Base-by-base conservation (phyloP, 2,329 filamentous ascomycete genomes). In the Ploettnerulaceae sp. region DNA sequence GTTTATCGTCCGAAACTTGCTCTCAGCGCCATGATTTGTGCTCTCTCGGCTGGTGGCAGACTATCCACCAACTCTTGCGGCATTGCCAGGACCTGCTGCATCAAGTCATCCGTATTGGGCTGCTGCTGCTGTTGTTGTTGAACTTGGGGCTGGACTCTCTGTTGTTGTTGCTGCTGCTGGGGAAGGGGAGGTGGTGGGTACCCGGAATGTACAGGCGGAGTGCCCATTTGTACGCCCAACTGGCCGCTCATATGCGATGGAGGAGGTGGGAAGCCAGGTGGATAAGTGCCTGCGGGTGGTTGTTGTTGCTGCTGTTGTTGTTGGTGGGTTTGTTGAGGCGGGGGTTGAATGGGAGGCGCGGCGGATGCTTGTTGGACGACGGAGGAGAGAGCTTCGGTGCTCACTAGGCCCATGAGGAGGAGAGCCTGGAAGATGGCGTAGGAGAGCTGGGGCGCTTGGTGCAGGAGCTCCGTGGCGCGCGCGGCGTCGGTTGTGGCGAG, bases 361-460 rank as follows among this genome's bases (percentile, higher is more conserved):
- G 68, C 65, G 4, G 72, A 49, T 6, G 61, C 57, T 8, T 50
- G 69, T 61, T 94, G 86, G 43, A 96, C 76, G 22, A 97, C 87
- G 4, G 85, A 83, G 53, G 84, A 79, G 45, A 97, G 82, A 3
- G 89, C 82, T 58, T 83, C 82, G 11, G 88, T 86, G 48, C 93
- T 91, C 46, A 97, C 89, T 7, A 97, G 81, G 35, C 89, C 89
- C 79, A 97, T 93, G 28, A 96, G 79, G 2, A 97, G 79, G 7
- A 97, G 77, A 18, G 90, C 86, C 68, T 97, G 91, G 70, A 97
- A 97, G 56, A 97, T 85, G 48, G 93, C 93, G 61, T 95, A 97
- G 4, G 88, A 82, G 34, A 98, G 81, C 68, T 98, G 93, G 0
- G 93, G 93, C 1, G 90, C 89, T 69, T 91, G 85, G 52, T 84